Evolutionary conservation across 495 filamentous ascomycete genomes (phyloP).

Genomic region (Penicillium dipodomyicola): DNA sequence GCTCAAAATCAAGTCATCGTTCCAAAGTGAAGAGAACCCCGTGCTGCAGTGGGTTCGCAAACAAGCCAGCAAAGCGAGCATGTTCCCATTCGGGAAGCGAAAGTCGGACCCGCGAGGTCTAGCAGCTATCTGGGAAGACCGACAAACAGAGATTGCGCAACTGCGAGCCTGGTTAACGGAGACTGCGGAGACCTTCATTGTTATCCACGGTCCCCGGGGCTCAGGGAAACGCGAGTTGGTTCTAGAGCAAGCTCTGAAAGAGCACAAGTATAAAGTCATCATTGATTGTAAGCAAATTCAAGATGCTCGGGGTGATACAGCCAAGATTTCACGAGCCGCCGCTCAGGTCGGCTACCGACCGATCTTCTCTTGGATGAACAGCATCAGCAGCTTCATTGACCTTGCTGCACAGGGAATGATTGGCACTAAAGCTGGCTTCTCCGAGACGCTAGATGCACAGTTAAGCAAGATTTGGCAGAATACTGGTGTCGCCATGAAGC

Average conservation of each 20-base stretch:
- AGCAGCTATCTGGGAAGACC: constrained; percentile 82
- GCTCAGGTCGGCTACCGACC: constrained; percentile 86
- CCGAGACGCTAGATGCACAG: constrained; percentile 89
- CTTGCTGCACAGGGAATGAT: constrained; percentile 91
- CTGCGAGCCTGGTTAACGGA: constrained; percentile 85
- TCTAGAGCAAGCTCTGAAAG: constrained; percentile 75
- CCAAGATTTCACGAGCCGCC: constrained; percentile 79
- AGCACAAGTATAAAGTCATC: constrained; percentile 74
- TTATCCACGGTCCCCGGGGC: constrained; percentile 87
- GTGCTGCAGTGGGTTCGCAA: constrained; percentile 77
- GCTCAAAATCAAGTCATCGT: constrained; percentile 73
- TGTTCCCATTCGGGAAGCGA: constrained; percentile 56
- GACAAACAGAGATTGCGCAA: constrained; percentile 73
- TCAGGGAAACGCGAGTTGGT: constrained; percentile 89
- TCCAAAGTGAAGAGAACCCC: constrained; percentile 67
- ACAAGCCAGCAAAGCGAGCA: constrained; percentile 65
- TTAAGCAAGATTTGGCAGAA: constrained; percentile 89
- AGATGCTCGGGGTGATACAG: constrained; percentile 87
- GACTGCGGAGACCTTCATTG: constrained; percentile 86
- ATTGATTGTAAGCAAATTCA: constrained; percentile 94
- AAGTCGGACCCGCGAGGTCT: constrained; percentile 65
- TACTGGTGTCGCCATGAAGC: constrained; percentile 74
- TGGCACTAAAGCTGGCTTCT: constrained; percentile 91
- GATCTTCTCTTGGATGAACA: constrained; percentile 96
- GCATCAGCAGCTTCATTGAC: constrained; percentile 84